Base-by-base conservation (phyloP, 257 asterid genomes). In the Nicotiana obtusifolia region DNA sequence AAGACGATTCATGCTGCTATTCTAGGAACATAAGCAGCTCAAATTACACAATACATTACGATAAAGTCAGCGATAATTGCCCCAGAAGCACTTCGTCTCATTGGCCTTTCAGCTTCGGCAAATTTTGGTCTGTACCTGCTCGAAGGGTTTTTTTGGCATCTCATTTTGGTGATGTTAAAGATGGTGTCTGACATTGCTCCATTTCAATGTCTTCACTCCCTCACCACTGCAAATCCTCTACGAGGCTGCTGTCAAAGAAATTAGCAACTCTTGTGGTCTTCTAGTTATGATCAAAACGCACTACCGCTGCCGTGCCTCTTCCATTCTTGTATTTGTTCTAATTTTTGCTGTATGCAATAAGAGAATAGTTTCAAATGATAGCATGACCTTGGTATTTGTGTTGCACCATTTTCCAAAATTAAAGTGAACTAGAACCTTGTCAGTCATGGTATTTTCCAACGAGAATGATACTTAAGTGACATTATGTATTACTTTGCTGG, bases 1-100 rank as follows among this genome's bases (percentile, higher is more conserved):
- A 33, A 0, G 88, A 88, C 26, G 86, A 86, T 53, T 68, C 82
- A 37, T 85, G 31, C 14, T 91, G 94, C 78, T 94, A 93, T 81
- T 86, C 71, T 54, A 91, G 98, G 86, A 85, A 88, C 26, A 79
- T 93, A 52, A 90, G 97, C 83, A 92, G 97, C 90, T 91, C 92
- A 37, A 92, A 92, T 54, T 94, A 94, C 91, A 89, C 93, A 13
- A 88, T 94, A 82, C 69, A 86, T 13, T 87, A 87, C 33, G 95
- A 94, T 80, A 67, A 91, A 64, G 91, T 86, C 84, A 90, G 83
- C 44, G 33, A 60, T 57, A 60, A 77, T 37, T 93, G 97, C 44
- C 10, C 5, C n/a, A 11, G 26, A 73, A 24, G 41, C 24, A 24
- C 20, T 49, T 47, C 9, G 61, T 47, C 62, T 73, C 24, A 0